These are phyloP conservation scores for Neonothopanus nambi DNA, from an alignment of 1,284 basidiomycete species.

Conservation along the genomic window DNA sequence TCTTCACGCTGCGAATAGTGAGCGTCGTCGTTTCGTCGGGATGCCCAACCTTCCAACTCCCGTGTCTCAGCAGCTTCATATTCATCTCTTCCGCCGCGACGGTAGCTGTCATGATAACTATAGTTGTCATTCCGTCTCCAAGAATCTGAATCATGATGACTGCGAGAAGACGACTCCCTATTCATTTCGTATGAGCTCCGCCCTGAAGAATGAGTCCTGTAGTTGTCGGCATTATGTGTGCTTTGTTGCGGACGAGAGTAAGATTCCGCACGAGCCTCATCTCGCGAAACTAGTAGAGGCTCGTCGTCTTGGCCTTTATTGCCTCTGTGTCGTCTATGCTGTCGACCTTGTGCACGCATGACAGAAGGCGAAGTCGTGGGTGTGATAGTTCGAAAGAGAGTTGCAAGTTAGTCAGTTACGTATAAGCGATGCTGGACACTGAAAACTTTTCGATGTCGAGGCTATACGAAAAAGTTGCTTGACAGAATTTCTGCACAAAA, in stretches of 20 bases:
- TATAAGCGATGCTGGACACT: background rate
- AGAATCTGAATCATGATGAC: constrained; percentile 48
- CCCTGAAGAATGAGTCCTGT: constrained; percentile 44
- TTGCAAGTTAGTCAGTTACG: constrained; percentile 3
- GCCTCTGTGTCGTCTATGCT: constrained; percentile 44
- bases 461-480: background rate
- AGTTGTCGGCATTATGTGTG: constrained; percentile 51
- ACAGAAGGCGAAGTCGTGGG: background rate
- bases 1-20: constrained; percentile 39
- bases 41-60: constrained; percentile 45
- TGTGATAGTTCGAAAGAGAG: background rate
- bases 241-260: constrained; percentile 30
- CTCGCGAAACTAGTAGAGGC: constrained; percentile 47
- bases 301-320: constrained; percentile 53
- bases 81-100: constrained; percentile 50
- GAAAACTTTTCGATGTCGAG: background rate
- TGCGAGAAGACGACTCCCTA: constrained; percentile 52
- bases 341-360: constrained; percentile 55
- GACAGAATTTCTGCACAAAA: background rate
- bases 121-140: constrained; percentile 58
- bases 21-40: constrained; percentile 35
- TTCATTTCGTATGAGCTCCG: constrained; percentile 45
- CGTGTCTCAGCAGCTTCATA: constrained; percentile 45
- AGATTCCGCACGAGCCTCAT: constrained; percentile 39
- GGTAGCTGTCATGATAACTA: constrained; percentile 48